Conservation (phyloP, 208 protist genomes). For the Acanthamoeba quina region DNA sequence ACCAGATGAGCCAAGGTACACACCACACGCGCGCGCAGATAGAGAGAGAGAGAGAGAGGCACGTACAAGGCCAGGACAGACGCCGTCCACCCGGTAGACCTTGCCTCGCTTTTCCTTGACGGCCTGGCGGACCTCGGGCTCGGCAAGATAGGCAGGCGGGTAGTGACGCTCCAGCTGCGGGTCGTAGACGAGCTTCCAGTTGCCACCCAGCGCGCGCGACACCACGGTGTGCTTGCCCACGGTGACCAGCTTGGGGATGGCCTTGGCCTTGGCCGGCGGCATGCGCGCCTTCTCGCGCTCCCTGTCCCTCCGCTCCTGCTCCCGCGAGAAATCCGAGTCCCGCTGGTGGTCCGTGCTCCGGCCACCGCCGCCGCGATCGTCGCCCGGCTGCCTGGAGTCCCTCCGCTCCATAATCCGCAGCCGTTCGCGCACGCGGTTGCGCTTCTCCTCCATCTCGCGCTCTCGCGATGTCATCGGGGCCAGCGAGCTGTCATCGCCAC, state of each 20-base stretch:
- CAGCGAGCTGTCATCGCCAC: neutral
- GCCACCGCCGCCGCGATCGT: neutral
- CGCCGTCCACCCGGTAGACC: constrained; percentile 1
- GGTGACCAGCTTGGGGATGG: constrained; percentile 32
- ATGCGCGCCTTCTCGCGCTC: neutral
- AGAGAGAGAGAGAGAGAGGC: neutral
- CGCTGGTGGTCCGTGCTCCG: neutral
- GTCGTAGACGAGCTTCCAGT: constrained; percentile 42
- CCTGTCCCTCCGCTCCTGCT: neutral
- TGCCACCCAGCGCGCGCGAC: constrained; percentile 16
- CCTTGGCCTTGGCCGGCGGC: constrained; percentile 22
- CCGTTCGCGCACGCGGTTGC: constrained; percentile 12
- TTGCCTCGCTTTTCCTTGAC: constrained; percentile 8
- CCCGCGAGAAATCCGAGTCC: no score
- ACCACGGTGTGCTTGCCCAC: constrained; percentile 43
- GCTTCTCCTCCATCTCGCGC: constrained; percentile 34
- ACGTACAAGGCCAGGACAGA: constrained; percentile 1
- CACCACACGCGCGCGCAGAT: neutral
- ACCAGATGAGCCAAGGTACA: neutral
- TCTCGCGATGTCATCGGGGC: neutral
- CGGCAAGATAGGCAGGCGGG: constrained; percentile 4
- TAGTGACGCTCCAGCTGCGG: constrained; percentile 21
- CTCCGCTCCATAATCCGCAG: neutral
- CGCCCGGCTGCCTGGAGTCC: neutral
- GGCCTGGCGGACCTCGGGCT: constrained; percentile 34